Base-by-base conservation (phyloP, 1,284 basidiomycete species). In the Peniophora sp. region DNA sequence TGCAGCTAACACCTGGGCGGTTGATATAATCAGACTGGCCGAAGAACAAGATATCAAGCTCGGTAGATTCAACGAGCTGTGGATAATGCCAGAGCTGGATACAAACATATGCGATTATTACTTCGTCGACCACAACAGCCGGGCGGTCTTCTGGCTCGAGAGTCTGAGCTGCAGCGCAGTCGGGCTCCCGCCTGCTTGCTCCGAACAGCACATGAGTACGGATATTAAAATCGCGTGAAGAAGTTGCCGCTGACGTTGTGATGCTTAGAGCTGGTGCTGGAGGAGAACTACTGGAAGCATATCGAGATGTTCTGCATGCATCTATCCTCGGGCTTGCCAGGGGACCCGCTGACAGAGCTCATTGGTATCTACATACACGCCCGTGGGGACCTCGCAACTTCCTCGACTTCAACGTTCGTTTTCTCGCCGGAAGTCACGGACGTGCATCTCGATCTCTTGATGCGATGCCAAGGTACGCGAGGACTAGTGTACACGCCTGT, bases 121-220 rank as follows among this genome's bases (percentile, higher is more conserved):
- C 55, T 67, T 83, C 17, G 69, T 75, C 9, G 73, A 83, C 52
- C 74, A 78, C 55, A 52, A 54, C 0, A 59, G 66, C 11, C 70
- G 64, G 24, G 66, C 64, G 0, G 52, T 75, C 24, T 81, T 79
- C 58, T 83, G 79, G 79, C 56, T 81, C 12, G 70, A 78, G 11
- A 55, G 64, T 1, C 38, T 69, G 2, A 54, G 68, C 6, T 75
- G 74, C 0, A 62, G 70, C 11, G 59, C 63, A 0, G 61, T 80
- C 5, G 69, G 67, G 24, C 63, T 83, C 32, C 66, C 68, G 0
- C 58, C 66, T 10, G 68, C 71, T 14, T 68, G 63, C 49, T 81
- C 80, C 2, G 27, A 56, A 11, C 68, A 69, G 2, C 77, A 83
- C 61, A 63, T 79, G 24, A 69, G 79, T 81, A 43, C 52, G 75